Base-by-base conservation (phyloP, 768 basidiomycete genomes). In the Tulasnella sp. region DNA sequence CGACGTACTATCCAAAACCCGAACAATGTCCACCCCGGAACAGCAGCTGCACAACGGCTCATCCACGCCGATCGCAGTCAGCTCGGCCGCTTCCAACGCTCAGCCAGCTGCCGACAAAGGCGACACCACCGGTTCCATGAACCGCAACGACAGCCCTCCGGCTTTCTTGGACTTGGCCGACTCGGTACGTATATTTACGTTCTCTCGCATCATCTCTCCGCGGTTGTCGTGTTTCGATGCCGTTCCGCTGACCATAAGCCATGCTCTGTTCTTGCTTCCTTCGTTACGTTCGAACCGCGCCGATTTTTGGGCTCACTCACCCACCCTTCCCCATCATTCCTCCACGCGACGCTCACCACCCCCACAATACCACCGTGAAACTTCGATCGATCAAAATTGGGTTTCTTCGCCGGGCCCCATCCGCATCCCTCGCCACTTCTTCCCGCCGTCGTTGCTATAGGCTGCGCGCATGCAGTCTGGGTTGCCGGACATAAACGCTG, bases 131-230 rank as follows among this genome's bases (percentile, higher is more conserved):
- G 64, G 31, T 14, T 69, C 64, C 34, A 37, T 37, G 64, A 31
- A 69, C 18, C 64, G 64, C 64, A 37, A 69, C 64, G 64, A 69
- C 64, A 69, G 64, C 86, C 95, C 95, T 28, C 94, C 95, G 82
- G 95, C 95, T 80, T 96, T 96, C 87, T 89, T 96, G 87, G 95
- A 96, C 89, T 92, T 96, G 84, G 95, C 95, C 81, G 95, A 96
- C 88, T 96, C 95, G 83, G 95, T 96, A 86, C 84, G 94, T 90
- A 37, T 18, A 9, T 40, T 60, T 73, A 42, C 37, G 69, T 37
- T 37, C 31, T 69, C 50, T 79, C 60, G 80, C 79, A 64, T 69
- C 72, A 82, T 46, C 82, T 72, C 75, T 80, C 69, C 34, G n/a
- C 75, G 37, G 54, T 76, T 64, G 42, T 82, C 28, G 58, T 40